Percentiles rank a stretch among this genome's conserved stretches.
These are phyloP conservation scores for Aspergillus novofumigatus DNA, from an alignment of 2,329 filamentous ascomycete genomes.

Conservation along the genomic window DNA sequence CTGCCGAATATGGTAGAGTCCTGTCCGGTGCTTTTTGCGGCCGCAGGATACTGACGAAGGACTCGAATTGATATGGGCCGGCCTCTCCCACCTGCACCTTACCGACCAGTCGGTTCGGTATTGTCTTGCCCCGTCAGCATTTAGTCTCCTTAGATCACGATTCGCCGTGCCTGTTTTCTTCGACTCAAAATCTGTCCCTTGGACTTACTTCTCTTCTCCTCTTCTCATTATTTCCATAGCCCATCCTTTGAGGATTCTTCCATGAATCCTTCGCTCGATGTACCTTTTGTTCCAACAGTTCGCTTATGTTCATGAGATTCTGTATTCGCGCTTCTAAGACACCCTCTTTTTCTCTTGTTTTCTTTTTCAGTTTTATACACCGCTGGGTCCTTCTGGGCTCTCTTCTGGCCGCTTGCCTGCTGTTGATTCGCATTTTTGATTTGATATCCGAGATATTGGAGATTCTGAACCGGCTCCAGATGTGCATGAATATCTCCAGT, in stretches of 20 bases:
- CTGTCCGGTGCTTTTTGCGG: neutral
- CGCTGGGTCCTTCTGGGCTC: neutral
- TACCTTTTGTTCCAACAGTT: neutral
- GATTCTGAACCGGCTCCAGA: neutral
- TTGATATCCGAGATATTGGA: neutral
- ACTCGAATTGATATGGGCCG: neutral
- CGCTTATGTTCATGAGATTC: neutral
- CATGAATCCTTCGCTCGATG: neutral
- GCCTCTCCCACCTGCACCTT: neutral
- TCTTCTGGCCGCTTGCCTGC: neutral
- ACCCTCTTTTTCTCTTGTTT: neutral
- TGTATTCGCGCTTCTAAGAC: neutral
- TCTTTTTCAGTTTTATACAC: neutral
- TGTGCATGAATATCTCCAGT: neutral
- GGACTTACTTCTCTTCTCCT: neutral
- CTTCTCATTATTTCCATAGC: neutral
- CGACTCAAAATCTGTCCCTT: neutral
- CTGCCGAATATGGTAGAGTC: neutral
- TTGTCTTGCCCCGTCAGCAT: neutral
- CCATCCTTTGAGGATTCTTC: neutral
- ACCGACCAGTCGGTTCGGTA: neutral
- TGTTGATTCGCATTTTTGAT: neutral
- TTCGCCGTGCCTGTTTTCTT: constrained; percentile 1
- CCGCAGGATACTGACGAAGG: neutral
- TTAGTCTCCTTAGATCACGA: neutral